These are phyloP conservation scores for Bassia scoparia DNA, from an alignment of 148 eudicot species.

Conservation along the genomic window DNA sequence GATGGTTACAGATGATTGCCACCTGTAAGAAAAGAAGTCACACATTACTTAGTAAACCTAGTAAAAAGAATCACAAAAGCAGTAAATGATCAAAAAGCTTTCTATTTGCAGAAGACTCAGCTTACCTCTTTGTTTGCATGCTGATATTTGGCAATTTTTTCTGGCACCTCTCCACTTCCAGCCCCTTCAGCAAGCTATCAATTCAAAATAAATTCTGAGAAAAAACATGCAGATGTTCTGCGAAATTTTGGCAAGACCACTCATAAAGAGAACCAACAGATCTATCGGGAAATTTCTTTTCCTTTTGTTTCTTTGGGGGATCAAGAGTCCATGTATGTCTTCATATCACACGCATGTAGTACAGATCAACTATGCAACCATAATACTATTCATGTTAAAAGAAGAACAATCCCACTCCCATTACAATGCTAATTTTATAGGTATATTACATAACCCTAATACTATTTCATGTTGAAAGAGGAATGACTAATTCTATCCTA, in stretches of 20 bases:
- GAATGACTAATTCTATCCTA: background rate
- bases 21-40: constrained; percentile 50
- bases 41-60: constrained; percentile 9
- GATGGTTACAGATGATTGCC: constrained; percentile 97
- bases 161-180: constrained; percentile 65
- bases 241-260: background rate
- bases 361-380: background rate
- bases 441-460: too few relatives aligned
- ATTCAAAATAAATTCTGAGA: constrained; percentile 18
- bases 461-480: background rate
- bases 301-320: too few relatives aligned
- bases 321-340: background rate
- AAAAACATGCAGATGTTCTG: background rate
- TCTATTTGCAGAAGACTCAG: background rate
- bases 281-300: too few relatives aligned
- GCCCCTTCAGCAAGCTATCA: constrained; percentile 63
- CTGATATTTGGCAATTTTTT: constrained; percentile 65
- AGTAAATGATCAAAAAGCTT: too few relatives aligned
- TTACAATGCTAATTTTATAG: too few relatives aligned
- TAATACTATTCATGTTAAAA: too few relatives aligned
- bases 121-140: constrained; percentile 91
- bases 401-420: too few relatives aligned
- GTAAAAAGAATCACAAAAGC: background rate
- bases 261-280: background rate
- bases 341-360: too few relatives aligned